Base-by-base conservation (phyloP, 202 grass and related monocot species). In the Setaria viridis region DNA sequence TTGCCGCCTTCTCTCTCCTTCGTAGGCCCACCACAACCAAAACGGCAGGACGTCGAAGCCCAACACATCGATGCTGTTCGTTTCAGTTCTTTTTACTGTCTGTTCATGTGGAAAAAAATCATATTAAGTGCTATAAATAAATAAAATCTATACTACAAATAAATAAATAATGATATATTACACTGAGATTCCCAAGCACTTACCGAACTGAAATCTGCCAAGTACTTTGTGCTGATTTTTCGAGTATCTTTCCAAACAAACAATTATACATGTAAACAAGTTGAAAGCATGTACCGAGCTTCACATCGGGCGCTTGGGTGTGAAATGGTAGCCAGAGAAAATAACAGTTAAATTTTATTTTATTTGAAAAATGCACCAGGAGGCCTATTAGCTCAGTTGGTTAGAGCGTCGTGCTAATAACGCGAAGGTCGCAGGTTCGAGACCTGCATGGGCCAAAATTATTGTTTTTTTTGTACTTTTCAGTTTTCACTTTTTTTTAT, bases 381-480 rank as follows among this genome's bases (percentile, higher is more conserved):
- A 0, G 90, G 92, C 89, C 95, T 89, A 93, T 98, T 98, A 90
- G 91, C 93, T 98, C 89, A 97, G 95, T 53, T 93, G 87, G 92
- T 95, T 97, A 95, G 89, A 95, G 91, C 92, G 91, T 92, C 87
- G 89, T 95, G 93, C 91, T 98, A 98, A 98, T 94, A 98, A 95
- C 86, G 86, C 82, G 89, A 92, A 95, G 91, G 91, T 98, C 91
- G 84, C 86, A 95, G 89, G 93, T 94, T 98, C 89, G 81, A 94
- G 88, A 98, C 93, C 89, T 95, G 91, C 81, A 95, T 95, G 83
- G 88, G 89, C 93, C 86, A 97, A 0, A 15, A n/a, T 1, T 58
- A 37, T 10, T 75, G 1, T 65, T 21, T 45, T 45, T 68, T 41
- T 37, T 17, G n/a, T 7, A 3, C 2, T 2, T 65, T 14, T 4